Evolutionary conservation across 768 basidiomycete genomes (phyloP), one percentile per base, ranked within the genome.

Genomic region (Mycena chlorophos): DNA sequence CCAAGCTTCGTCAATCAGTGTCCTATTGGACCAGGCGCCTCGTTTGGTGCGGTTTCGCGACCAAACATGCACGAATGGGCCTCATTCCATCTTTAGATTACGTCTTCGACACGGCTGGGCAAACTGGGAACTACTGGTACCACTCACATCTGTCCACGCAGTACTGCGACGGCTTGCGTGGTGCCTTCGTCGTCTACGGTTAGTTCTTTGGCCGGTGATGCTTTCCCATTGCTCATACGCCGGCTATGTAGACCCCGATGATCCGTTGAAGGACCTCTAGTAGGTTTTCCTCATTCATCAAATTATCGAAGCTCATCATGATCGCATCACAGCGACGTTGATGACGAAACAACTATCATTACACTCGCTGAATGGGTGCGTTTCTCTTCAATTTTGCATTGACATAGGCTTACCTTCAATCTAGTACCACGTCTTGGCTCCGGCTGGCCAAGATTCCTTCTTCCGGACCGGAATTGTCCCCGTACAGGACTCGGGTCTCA

Each of bases 151-250:
- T 72, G 42, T 70, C 71, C 3, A 74, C 74, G 4, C 80, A 81
- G 58, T 81, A 81, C 54, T 80, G 80, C 28, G 80, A 82, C 51
- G 80, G 80, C 59, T 19, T 74, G 69, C 45, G 74, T 54, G 59
- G 62, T 66, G 58, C 58, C 1, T 56, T 60, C 26, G 58, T 60
- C 22, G 58, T 60, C 10, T 56, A 56, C 28, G 58, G 58, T 59
- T 46, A 14, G 14, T 8, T 22, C 13, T 10, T 26, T 16, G 27
- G 22, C 14, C 22, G 23, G 23, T 17, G 12, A 50, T 5, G n/a
- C 51, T 27, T 47, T 27, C n/a, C 13, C 13, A 42, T 6, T 20
- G 4, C 17, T 10, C 22, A 28, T 22, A 54, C 10, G 6, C 4
- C 26, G 8, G 13, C 5, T 19, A 16, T 17, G 3, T 29, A 69